Base-by-base conservation (phyloP, 352 stramenopile genomes). In the Phytophthora uliginosa region DNA sequence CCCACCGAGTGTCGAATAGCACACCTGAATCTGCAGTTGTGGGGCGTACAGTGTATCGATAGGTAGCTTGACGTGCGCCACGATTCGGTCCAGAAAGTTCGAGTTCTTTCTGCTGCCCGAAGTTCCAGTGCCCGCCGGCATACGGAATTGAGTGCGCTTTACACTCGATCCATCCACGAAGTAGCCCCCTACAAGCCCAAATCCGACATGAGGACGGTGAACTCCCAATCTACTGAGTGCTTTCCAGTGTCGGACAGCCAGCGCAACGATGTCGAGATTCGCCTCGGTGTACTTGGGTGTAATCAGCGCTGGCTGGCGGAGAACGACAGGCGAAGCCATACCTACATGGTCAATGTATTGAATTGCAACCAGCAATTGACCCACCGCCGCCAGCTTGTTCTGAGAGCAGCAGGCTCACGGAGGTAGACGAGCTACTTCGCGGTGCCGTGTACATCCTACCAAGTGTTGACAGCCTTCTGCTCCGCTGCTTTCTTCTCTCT, bases 191-290 rank as follows among this genome's bases (percentile, higher is more conserved):
- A 84, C 76, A 9, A 95, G 78, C 54, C 92, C 88, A 59, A 92
- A 92, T 68, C 94, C 88, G 8, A 94, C 50, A 24, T 84, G 67
- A 20, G 86, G 85, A 38, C 82, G 83, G 17, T 85, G 86, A 28
- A 95, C 67, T 3, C 88, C 84, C 4, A 92, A 33, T 1, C 85
- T 57, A 15, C 69, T 85, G 4, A 86, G 66, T 0, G 85, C 78
- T 63, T 95, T 95, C 1, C 94, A 55, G 36, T 85, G 80, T 0
- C 88, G 81, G 3, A 95, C 74, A 18, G 86, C 88, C 0, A 95
- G 69, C 4, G 86, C 88, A 1, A 89, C 76, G 48, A 95, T 86
- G 38, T 94, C 85, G 4, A 95, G 56, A 33, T 71, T 85, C 15
- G 86, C 82, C 2, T 91, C 79, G 13, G 81, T 71, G 22, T 82